A percentile compares a stretch with the other conserved stretches of the same genome.
phyloP scores from a whole-genome alignment of 1,284 basidiomycete genomes.

The Boletus smithii region DNA sequence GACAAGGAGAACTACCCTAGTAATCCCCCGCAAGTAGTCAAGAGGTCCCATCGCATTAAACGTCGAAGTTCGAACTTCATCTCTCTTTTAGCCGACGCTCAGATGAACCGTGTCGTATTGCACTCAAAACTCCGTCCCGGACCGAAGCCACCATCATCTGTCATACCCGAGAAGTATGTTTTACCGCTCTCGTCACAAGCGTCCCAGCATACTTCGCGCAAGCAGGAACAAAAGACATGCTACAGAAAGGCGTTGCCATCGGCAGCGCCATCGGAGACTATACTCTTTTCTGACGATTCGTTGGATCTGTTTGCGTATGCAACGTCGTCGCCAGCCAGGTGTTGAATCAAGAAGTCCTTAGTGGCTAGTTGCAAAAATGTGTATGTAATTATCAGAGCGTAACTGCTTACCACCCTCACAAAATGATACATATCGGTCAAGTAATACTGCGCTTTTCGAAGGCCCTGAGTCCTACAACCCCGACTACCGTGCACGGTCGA shows the following conservation, averaged over 20 bases:
- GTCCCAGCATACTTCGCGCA: conserved; percentile 7
- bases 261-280: conserved; percentile 10
- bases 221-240: conserved; percentile 13
- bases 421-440: not conserved
- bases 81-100: conserved; percentile 46
- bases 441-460: not conserved
- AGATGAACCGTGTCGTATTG: conserved; percentile 39
- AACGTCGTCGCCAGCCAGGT: conserved; percentile 29
- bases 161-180: conserved; percentile 18
- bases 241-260: conserved; percentile 3
- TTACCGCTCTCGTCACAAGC: conserved; percentile 16
- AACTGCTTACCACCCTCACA: not conserved
- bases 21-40: conserved; percentile 2
- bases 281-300: conserved; percentile 46
- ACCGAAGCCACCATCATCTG: conserved; percentile 6
- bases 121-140: conserved; percentile 23
- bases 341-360: conserved; percentile 13
- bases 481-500: not conserved
- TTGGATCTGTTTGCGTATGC: conserved; percentile 48
- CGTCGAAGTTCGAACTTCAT: conserved; percentile 35
- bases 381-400: conserved; percentile 7
- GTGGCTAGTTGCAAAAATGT: not conserved
- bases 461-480: not conserved
- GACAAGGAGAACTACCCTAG: conserved; percentile 30
- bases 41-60: conserved; percentile 6